Percentiles rank a stretch among this genome's conserved stretches.
These are phyloP conservation scores for Guillardia theta DNA, from an alignment of 78 protist species.

Conservation along the genomic window DNA sequence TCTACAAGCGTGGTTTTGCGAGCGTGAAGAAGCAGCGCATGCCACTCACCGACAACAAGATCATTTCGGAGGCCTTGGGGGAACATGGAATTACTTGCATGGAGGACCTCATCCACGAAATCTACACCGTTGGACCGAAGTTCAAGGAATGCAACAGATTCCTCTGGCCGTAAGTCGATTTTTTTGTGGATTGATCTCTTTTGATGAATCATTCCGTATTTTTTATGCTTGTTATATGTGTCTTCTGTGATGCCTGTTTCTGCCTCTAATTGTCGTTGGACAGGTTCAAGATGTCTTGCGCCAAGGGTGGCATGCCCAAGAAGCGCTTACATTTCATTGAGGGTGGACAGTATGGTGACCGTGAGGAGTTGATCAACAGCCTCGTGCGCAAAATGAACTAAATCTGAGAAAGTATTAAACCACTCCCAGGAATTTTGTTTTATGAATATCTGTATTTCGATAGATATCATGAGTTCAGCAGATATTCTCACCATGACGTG, in stretches of 20 bases:
- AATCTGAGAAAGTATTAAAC: neutral
- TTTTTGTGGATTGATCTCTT: constrained; percentile 10
- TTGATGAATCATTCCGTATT: neutral
- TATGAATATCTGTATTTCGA: no score
- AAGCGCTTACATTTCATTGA: constrained; percentile 93
- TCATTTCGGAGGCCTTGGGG: constrained; percentile 86
- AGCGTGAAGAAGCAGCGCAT: constrained; percentile 91
- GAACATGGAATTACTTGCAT: constrained; percentile 88
- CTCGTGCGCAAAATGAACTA: constrained; percentile 81
- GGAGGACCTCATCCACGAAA: constrained; percentile 99
- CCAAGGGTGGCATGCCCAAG: constrained; percentile 88
- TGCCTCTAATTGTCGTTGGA: neutral
- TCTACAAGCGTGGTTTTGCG: constrained; percentile 99
- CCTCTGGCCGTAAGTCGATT: constrained; percentile 98
- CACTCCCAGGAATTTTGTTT: no score
- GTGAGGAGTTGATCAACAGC: constrained; percentile 89
- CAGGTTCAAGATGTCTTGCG: constrained; percentile 59
- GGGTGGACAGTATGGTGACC: constrained; percentile 99
- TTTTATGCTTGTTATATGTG: neutral
- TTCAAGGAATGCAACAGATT: constrained; percentile 92
- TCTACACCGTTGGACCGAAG: constrained; percentile 94
- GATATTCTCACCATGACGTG: no score
- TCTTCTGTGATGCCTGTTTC: neutral
- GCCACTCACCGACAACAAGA: constrained; percentile 88
- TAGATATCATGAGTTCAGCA: no score